These are phyloP conservation scores for Plasmodium chabaudi DNA, from an alignment of 169 alveolate species.

Conservation along the genomic window DNA sequence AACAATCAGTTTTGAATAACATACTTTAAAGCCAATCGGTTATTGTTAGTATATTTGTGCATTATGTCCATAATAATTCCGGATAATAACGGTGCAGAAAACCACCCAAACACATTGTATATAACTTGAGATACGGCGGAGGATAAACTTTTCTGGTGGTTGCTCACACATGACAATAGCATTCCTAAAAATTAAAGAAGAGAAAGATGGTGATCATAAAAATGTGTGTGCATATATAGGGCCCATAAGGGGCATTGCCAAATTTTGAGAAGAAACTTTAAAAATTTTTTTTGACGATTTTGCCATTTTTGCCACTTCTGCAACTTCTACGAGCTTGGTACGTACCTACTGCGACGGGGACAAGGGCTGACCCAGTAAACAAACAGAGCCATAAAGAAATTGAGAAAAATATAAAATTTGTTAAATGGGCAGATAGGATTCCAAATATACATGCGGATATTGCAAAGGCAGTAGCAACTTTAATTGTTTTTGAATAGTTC, in stretches of 20 bases:
- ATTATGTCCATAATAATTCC: conserved; percentile 83
- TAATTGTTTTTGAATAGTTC: conserved; percentile 81
- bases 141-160: conserved; percentile 81
- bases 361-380: conserved; percentile 87
- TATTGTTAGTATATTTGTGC: conserved; percentile 76
- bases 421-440: conserved; percentile 79
- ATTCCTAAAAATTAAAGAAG: conserved; percentile 36
- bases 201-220: not conserved
- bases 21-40: conserved; percentile 72
- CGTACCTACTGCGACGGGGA: conserved; percentile 87
- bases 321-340: too few species aligned
- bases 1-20: not conserved
- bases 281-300: too few species aligned
- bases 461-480: conserved; percentile 87
- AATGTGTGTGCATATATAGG: not conserved
- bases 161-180: conserved; percentile 80
- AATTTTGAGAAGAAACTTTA: not conserved
- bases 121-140: conserved; percentile 83
- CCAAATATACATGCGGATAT: conserved; percentile 81
- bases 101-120: conserved; percentile 84
- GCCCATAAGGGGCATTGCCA: not conserved
- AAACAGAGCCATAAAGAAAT: conserved; percentile 85
- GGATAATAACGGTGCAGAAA: conserved; percentile 83
- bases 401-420: conserved; percentile 77
- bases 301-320: too few species aligned